phyloP scores from a whole-genome alignment of 1,139 yeast genomes.

The Sugiyamaella paludigena region DNA sequence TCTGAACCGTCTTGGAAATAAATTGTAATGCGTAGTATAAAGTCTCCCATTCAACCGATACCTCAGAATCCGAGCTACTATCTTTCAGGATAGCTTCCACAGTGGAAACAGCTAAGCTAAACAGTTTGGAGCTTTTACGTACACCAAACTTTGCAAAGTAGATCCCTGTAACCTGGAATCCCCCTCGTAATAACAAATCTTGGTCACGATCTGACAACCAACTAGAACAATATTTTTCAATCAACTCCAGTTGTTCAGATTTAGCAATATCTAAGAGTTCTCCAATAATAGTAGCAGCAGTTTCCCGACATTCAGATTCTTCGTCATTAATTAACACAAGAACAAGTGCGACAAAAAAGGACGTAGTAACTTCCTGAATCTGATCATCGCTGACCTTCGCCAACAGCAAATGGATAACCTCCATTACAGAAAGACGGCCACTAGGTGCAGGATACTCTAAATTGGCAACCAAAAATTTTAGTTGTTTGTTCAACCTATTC shows the following conservation, averaged over 20 bases:
- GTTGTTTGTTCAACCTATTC: constrained; percentile 79
- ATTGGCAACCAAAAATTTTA: constrained; percentile 78
- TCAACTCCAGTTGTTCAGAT: constrained; percentile 42
- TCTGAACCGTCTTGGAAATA: constrained; percentile 38
- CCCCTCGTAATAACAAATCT: constrained; percentile 62
- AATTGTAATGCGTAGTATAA: constrained; percentile 65
- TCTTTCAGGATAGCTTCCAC: constrained; percentile 26
- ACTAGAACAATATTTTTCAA: constrained; percentile 58
- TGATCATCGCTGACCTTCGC: constrained; percentile 64
- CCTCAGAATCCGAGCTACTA: constrained; percentile 24
- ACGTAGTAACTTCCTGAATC: constrained; percentile 57
- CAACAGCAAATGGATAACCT: constrained; percentile 68
- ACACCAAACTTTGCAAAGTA: constrained; percentile 53
- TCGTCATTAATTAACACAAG: constrained; percentile 78
- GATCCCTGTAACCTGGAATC: constrained; percentile 69
- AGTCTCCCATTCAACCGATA: constrained; percentile 61
- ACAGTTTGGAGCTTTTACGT: constrained; percentile 20
- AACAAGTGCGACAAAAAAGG: constrained; percentile 81
- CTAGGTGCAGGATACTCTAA: constrained; percentile 79
- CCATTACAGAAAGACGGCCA: constrained; percentile 92
- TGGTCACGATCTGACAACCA: constrained; percentile 64
- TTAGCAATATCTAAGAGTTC: constrained; percentile 56
- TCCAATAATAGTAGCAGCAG: constrained; percentile 66
- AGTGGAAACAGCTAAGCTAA: constrained; percentile 25
- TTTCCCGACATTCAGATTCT: constrained; percentile 77